Evolutionary conservation across 768 basidiomycete genomes (phyloP).

Genomic region (Russula emetica): DNA sequence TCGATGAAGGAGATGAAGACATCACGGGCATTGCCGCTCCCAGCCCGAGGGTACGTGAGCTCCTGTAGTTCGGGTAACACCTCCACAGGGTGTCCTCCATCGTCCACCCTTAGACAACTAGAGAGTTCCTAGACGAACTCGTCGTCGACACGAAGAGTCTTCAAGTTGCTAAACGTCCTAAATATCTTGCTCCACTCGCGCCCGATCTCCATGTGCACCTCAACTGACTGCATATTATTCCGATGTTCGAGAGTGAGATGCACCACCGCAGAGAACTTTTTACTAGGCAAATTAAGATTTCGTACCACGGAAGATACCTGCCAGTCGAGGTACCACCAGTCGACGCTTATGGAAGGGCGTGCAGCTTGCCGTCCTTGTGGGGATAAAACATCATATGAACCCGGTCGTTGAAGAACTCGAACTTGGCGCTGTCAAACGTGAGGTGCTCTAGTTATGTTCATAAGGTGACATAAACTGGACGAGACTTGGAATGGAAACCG

Average conservation of each 20-base stretch:
- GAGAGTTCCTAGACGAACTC: background rate
- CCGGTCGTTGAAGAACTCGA: background rate
- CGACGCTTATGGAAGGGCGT: background rate
- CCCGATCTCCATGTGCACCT: background rate
- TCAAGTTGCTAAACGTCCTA: background rate
- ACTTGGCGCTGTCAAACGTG: background rate
- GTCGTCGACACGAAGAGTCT: background rate
- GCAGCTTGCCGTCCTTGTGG: no score
- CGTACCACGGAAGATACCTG: background rate
- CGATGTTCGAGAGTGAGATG: background rate
- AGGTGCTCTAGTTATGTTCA: background rate
- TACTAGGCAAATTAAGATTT: no score
- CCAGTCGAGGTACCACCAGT: background rate
- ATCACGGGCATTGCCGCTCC: no score
- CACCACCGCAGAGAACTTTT: no score
- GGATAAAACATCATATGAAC: background rate
- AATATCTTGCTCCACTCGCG: background rate
- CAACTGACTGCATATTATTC: no score
- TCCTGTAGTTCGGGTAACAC: background rate
- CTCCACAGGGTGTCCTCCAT: background rate
- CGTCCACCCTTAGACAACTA: background rate
- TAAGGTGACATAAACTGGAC: background rate
- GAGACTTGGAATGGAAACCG: background rate
- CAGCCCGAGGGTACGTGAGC: background rate
- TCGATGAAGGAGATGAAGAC: no score